phyloP scores from a whole-genome alignment of 2,329 filamentous ascomycete genomes.

The Ascocoryne sarcoides region DNA sequence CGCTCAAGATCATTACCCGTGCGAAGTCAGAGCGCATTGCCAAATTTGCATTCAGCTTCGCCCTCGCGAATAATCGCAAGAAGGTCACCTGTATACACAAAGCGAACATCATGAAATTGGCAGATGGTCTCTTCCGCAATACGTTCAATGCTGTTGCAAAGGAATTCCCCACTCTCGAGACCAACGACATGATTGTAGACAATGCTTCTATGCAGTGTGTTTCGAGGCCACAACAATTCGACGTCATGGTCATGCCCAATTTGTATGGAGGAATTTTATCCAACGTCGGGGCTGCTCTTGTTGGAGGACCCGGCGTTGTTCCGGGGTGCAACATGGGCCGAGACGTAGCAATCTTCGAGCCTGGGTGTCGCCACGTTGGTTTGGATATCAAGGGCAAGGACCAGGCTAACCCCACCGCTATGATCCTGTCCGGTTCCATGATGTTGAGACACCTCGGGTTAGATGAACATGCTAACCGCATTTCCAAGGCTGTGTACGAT shows the following conservation, averaged over 20 bases:
- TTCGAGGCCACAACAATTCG: slow-evolving; percentile 91
- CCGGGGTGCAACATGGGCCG: slow-evolving; percentile 99
- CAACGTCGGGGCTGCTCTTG: slow-evolving; percentile 95
- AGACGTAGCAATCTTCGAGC: slow-evolving; percentile 96
- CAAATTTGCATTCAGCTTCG: slow-evolving; percentile 97
- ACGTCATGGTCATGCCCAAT: slow-evolving; percentile 99
- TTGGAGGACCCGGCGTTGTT: slow-evolving; percentile 93
- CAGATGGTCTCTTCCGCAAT: slow-evolving; percentile 96
- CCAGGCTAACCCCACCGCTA: slow-evolving; percentile 94
- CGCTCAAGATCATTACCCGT: slow-evolving; percentile 98
- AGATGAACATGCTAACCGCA: slow-evolving; percentile 96
- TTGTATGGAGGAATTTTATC: slow-evolving; percentile 97
- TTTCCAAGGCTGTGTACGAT: slow-evolving; percentile 74
- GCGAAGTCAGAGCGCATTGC: slow-evolving; percentile 98
- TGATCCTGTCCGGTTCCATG: slow-evolving; percentile 95
- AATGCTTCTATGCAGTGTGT: slow-evolving; percentile 99
- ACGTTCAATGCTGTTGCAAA: slow-evolving; percentile 90
- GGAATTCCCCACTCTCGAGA: slow-evolving; percentile 92
- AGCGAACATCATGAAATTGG: slow-evolving; percentile 99
- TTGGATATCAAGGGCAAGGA: slow-evolving; percentile 99
- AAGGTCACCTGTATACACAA: slow-evolving; percentile 99
- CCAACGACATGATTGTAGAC: slow-evolving; percentile 99
- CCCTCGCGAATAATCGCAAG: slow-evolving; percentile 96
- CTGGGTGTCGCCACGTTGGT: slow-evolving; percentile 97
- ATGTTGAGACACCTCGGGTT: slow-evolving; percentile 93